Percentiles rank a stretch among this genome's conserved stretches.
Evolutionary conservation across 116 monocot genomes (phyloP).

Genomic region (Phalaenopsis hybrid): DNA sequence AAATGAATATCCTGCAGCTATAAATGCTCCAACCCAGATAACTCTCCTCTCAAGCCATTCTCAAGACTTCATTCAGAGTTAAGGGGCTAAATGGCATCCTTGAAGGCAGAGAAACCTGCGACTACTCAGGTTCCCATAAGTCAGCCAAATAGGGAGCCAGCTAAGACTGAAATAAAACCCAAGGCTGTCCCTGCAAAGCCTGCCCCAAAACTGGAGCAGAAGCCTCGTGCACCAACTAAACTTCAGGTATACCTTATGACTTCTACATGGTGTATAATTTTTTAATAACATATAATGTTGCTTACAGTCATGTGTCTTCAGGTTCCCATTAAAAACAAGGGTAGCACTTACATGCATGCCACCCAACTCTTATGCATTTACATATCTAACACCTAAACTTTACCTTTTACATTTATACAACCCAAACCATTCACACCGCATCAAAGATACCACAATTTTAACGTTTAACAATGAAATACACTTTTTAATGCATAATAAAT

Average conservation of each 20-base stretch:
- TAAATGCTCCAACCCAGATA: neutral
- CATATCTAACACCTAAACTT: too few species aligned
- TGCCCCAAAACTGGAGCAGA: neutral
- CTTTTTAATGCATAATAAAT: too few species aligned
- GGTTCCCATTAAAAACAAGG: too few species aligned
- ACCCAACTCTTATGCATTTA: too few species aligned
- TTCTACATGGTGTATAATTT: neutral
- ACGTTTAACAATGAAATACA: too few species aligned
- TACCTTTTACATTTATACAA: too few species aligned
- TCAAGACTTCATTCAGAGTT: neutral
- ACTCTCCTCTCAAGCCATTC: neutral
- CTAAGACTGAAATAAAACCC: neutral
- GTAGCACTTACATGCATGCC: too few species aligned
- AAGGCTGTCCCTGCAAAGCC: neutral
- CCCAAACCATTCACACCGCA: too few species aligned
- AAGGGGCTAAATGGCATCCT: neutral
- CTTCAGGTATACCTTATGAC: neutral
- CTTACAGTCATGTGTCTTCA: too few species aligned
- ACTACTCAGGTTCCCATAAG: neutral
- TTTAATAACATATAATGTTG: neutral
- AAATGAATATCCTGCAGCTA: neutral
- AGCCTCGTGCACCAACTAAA: constrained; percentile 4
- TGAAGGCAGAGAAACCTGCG: constrained; percentile 7
- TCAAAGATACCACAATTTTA: too few species aligned
- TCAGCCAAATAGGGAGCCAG: neutral